Base-by-base conservation (phyloP, 345 rosid genomes). In the Gossypium bickii region DNA sequence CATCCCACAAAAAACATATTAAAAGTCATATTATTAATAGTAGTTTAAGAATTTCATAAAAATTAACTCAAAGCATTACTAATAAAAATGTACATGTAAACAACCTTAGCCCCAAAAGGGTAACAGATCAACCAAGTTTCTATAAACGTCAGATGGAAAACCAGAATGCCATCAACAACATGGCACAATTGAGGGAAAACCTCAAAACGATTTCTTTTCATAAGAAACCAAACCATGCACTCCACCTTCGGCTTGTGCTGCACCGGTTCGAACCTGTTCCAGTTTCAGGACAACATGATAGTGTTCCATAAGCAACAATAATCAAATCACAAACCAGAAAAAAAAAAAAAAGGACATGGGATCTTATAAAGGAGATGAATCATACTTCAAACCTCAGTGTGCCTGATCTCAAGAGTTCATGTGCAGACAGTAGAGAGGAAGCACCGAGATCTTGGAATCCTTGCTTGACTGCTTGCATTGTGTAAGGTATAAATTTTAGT, bases 361-460 rank as follows among this genome's bases (percentile, higher is more conserved):
- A 34, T 34, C 41, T 34, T 34, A 34, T 5, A 34, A 34, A n/a
- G 64, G 16, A 43, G 41, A 43, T n/a, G 12, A 44, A 27, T 7
- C 63, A 47, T 87, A 88, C 98, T 98, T 95, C 99, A 11, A 95
- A 93, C 84, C 94, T 88, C 22, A 93, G 74, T 58, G 87, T 78
- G 59, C 83, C 83, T n/a, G 97, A 86, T 75, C 89, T 86, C 79
- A 93, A 84, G 73, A 93, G 82, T 55, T 89, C 89, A 62, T 91
- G 97, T 77, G 93, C 94, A 62, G 90, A 89, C 70, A 75, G 79
- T 80, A 93, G 67, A 59, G 98, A 93, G 38, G 88, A 82, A 68
- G 97, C 96, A 48, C 99, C 98, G 55, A 93, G 91, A 80, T 95
- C 99, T 85, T 95, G 99, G 74, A 95, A 89, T 41, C 99, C 99